Base-by-base conservation (phyloP, 768 basidiomycete species). In the Boletus rubroflammeus region DNA sequence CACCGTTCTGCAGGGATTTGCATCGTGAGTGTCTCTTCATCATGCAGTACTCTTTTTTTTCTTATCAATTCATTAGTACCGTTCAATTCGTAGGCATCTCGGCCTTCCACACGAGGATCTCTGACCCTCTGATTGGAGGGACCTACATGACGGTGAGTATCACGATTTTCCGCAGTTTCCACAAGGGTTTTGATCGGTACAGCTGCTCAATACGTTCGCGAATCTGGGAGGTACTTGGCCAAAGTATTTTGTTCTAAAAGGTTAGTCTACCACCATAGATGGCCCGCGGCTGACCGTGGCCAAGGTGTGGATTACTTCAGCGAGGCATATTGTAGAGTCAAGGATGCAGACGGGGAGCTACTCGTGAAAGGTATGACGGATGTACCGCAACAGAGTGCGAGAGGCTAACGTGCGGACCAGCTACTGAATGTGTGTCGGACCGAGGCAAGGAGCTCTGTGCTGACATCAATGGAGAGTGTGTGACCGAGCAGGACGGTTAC, bases 151-250 rank as follows among this genome's bases (percentile, higher is more conserved):
- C 97, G 13, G 95, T 94, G 84, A 73, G 29, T 10, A 26, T 44
- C 32, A 26, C 29, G 23, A 19, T n/a, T 49, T 57, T 15, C 40
- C 15, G 23, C n/a, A 34, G 39, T 46, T 41, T 51, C 31, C 17
- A 31, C 29, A 43, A 26, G 58, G 28, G 44, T 21, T 61, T 44
- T 62, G 51, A 50, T 40, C 17, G 21, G 44, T 41, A 15, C 62
- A 98, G 93, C 76, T 99, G 13, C 73, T 99, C 40, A 98, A 98
- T 69, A 99, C 97, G 15, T 93, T 97, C 62, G 83, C 88, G 17
- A 99, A 99, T 69, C 81, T 99, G 61, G 97, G 97, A 40, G 97
- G 97, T 21, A 99, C 97, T 4, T 98, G 97, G 96, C 97, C 97
- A 7, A 86, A 89, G 62, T 97, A 85, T 75, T 95, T 98, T 63